Percentiles rank a stretch among this genome's conserved stretches.
Evolutionary conservation across 228 moss, liverwort and hornwort genomes (phyloP).

Genomic region (Sphagnum fallax): DNA sequence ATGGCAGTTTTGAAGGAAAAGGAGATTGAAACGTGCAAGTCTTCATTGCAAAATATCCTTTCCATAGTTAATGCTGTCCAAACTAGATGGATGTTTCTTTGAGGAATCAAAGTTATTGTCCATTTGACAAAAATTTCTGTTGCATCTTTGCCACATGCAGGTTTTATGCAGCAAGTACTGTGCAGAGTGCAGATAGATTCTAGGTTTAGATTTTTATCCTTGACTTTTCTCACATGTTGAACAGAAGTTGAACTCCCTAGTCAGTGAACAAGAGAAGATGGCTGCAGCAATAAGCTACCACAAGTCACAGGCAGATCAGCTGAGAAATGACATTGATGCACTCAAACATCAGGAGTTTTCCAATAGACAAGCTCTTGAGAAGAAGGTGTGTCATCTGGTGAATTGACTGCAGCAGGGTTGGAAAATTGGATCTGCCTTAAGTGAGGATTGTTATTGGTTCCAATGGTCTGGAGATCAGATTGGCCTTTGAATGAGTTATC

Average conservation of each 20-base stretch:
- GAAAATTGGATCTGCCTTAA: too few relatives aligned
- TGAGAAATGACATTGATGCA: slow-evolving; percentile 77
- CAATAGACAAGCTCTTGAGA: slow-evolving; percentile 69
- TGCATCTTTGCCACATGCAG: too few relatives aligned
- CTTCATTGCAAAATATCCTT: slow-evolving; percentile 90
- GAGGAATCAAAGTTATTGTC: too few relatives aligned
- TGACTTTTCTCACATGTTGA: slow-evolving; percentile 81
- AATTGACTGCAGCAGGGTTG: too few relatives aligned
- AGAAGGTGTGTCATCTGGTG: slow-evolving; percentile 50
- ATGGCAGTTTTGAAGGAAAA: slow-evolving; percentile 63
- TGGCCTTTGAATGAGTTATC: too few relatives aligned
- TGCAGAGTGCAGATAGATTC: too few relatives aligned
- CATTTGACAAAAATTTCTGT: too few relatives aligned
- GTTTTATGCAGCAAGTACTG: too few relatives aligned
- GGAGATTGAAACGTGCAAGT: slow-evolving; percentile 66
- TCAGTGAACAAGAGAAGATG: slow-evolving; percentile 96
- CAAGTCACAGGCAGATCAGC: slow-evolving; percentile 91
- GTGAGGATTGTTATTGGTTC: too few relatives aligned
- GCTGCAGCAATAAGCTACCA: slow-evolving; percentile 80
- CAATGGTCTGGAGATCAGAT: too few relatives aligned
- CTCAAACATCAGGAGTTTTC: slow-evolving; percentile 63
- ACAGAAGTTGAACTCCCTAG: slow-evolving; percentile 57
- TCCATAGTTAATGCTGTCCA: slow-evolving; percentile 1
- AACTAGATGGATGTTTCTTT: too few relatives aligned
- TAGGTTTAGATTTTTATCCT: slow-evolving; percentile 14